These are phyloP conservation scores for Cucurbita ficifolia DNA, from an alignment of 306 rosid genomes.

Conservation along the genomic window DNA sequence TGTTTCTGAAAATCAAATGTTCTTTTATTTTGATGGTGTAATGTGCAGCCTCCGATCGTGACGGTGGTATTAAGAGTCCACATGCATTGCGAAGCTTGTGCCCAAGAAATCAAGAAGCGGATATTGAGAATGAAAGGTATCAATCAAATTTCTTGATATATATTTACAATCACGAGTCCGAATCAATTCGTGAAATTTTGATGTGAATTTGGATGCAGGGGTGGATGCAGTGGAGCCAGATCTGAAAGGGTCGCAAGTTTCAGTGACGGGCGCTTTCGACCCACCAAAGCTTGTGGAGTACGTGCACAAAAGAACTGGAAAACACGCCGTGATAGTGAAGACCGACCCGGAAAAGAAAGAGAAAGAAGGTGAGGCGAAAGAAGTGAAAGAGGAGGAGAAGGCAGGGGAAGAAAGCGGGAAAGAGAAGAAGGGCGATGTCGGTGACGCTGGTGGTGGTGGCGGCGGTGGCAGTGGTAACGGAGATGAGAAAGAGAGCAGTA, in stretches of 20 bases:
- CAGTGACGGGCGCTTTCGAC: constrained; percentile 69
- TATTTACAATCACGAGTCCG: too few relatives aligned
- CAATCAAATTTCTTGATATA: not conserved
- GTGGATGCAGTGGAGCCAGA: constrained; percentile 80
- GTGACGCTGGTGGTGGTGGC: not conserved
- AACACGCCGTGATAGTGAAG: constrained; percentile 57
- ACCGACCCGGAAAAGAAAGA: constrained; percentile 53
- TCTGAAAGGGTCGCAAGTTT: constrained; percentile 62
- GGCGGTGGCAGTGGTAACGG: not conserved
- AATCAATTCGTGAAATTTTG: not conserved
- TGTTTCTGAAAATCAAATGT: not conserved
- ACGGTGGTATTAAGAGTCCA: constrained; percentile 49
- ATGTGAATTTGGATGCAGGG: constrained; percentile 18
- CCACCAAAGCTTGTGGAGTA: constrained; percentile 44
- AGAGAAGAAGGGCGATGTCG: constrained; percentile 5
- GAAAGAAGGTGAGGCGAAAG: constrained; percentile 17
- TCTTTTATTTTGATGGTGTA: not conserved
- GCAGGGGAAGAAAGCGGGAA: constrained; percentile 13
- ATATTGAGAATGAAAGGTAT: constrained; percentile 67
- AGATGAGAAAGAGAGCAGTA: constrained; percentile 11
- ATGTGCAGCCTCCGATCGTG: constrained; percentile 27
- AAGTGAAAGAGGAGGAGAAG: constrained; percentile 7
- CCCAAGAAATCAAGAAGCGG: constrained; percentile 72
- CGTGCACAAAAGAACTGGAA: constrained; percentile 72
- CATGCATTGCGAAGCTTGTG: constrained; percentile 98